Evolutionary conservation across 768 basidiomycete species (phyloP).

Genomic region (Amanita rubescens): DNA sequence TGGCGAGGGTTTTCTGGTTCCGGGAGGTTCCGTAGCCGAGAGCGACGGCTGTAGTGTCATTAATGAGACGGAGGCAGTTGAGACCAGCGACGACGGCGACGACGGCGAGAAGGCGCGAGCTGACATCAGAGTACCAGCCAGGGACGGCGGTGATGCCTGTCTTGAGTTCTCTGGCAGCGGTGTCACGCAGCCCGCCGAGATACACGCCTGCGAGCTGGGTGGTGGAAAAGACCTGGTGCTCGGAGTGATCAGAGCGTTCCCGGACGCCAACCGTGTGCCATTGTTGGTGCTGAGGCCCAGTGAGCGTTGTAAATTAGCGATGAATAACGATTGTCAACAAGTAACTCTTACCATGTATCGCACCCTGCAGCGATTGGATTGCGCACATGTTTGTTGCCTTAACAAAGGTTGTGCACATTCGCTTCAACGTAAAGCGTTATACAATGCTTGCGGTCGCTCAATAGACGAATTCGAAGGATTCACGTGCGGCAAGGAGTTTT

Average conservation of each 20-base stretch:
- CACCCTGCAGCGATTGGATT: too few species aligned
- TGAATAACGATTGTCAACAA: too few species aligned
- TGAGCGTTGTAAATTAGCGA: too few species aligned
- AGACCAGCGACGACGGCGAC: slow-evolving; percentile 86
- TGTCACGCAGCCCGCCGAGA: slow-evolving; percentile 86
- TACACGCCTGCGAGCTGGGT: slow-evolving; percentile 93
- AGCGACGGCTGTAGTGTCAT: slow-evolving; percentile 93
- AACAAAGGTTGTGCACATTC: too few species aligned
- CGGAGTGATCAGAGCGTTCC: too few species aligned
- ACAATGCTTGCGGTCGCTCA: too few species aligned
- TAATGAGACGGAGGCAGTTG: slow-evolving; percentile 90
- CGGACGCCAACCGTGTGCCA: too few species aligned
- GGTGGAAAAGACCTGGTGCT: slow-evolving; percentile 69
- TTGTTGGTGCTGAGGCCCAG: too few species aligned
- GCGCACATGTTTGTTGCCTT: too few species aligned
- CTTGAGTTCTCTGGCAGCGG: slow-evolving; percentile 79
- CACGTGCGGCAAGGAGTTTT: slow-evolving; percentile 96
- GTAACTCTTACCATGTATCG: too few species aligned
- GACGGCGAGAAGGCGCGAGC: slow-evolving; percentile 77
- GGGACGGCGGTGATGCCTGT: slow-evolving; percentile 83
- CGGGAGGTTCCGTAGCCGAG: slow-evolving; percentile 96
- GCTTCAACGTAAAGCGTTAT: too few species aligned
- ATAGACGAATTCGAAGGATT: slow-evolving; percentile 98
- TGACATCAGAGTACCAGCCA: slow-evolving; percentile 96
- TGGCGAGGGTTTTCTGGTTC: slow-evolving; percentile 72